Conservation (phyloP, 78 protist genomes). For the Dictyostelium citrinum region DNA sequence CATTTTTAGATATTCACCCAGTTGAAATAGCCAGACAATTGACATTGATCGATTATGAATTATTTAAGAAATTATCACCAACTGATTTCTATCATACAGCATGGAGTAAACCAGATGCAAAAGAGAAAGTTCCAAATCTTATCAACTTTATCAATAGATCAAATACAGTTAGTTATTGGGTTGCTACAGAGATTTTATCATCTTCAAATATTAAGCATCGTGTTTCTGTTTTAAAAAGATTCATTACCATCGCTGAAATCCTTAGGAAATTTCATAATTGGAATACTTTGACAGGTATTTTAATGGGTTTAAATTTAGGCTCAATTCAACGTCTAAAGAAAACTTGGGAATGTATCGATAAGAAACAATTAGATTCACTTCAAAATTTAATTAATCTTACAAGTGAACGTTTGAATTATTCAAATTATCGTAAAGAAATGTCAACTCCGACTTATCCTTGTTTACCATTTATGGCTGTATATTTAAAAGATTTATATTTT, state of each 20-base stretch:
- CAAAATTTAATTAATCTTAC: constrained; percentile 4
- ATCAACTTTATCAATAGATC: constrained; percentile 47
- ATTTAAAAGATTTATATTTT: constrained; percentile 43
- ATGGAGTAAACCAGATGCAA: constrained; percentile 51
- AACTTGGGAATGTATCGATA: constrained; percentile 64
- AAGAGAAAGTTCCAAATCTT: constrained; percentile 50
- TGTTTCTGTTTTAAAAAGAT: constrained; percentile 27
- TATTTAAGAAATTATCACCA: constrained; percentile 56
- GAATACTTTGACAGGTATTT: constrained; percentile 40
- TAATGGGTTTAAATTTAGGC: constrained; percentile 50
- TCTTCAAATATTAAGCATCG: constrained; percentile 40
- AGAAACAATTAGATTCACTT: constrained; percentile 11
- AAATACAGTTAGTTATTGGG: constrained; percentile 68
- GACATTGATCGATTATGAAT: constrained; percentile 58
- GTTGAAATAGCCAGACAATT: constrained; percentile 65
- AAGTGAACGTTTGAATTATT: constrained; percentile 48
- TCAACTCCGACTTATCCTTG: constrained; percentile 22
- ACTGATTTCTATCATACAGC: constrained; percentile 55
- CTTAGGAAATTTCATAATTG: constrained; percentile 32
- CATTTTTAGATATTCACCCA: constrained; percentile 54
- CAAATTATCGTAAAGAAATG: constrained; percentile 27
- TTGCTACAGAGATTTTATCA: constrained; percentile 63
- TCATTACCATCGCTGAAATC: constrained; percentile 47
- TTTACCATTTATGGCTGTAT: constrained; percentile 57
- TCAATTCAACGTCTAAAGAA: constrained; percentile 46